Conservation (phyloP, 257 asterid species). For the Echites panduratus region DNA sequence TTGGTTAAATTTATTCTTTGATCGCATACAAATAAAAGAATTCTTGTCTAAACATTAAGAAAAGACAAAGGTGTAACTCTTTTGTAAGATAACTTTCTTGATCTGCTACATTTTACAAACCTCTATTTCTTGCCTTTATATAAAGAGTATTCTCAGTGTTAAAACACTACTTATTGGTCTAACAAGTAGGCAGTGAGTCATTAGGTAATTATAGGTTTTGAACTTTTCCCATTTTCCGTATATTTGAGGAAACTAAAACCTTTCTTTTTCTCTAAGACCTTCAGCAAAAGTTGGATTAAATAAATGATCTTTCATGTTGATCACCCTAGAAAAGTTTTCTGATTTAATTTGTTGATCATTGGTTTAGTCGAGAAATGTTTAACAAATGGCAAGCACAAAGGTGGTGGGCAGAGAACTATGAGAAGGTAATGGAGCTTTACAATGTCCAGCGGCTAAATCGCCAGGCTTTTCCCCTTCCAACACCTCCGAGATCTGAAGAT, state of each 20-base stretch:
- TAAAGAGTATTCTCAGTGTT: background rate
- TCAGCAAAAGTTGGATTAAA: background rate
- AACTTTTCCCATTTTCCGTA: background rate
- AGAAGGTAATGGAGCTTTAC: constrained; percentile 84
- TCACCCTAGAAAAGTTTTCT: background rate
- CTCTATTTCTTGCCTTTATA: background rate
- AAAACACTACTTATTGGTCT: background rate
- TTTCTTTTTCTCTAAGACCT: background rate
- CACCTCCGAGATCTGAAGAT: constrained; percentile 78
- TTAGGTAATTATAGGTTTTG: background rate
- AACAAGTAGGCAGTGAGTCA: background rate
- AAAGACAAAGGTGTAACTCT: background rate
- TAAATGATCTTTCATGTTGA: background rate
- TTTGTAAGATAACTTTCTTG: background rate
- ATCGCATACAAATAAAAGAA: background rate
- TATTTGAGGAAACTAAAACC: background rate
- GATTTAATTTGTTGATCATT: constrained; percentile 2
- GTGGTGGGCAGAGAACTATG: constrained; percentile 96
- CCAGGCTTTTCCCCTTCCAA: constrained; percentile 76
- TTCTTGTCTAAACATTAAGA: background rate
- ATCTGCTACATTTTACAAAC: background rate
- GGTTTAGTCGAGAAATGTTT: constrained; percentile 75
- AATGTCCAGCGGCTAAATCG: constrained; percentile 77
- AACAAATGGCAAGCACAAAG: constrained; percentile 95
- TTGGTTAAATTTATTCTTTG: background rate